phyloP scores from a whole-genome alignment of 164 flowering plant species.

The Sextonia rubra region DNA sequence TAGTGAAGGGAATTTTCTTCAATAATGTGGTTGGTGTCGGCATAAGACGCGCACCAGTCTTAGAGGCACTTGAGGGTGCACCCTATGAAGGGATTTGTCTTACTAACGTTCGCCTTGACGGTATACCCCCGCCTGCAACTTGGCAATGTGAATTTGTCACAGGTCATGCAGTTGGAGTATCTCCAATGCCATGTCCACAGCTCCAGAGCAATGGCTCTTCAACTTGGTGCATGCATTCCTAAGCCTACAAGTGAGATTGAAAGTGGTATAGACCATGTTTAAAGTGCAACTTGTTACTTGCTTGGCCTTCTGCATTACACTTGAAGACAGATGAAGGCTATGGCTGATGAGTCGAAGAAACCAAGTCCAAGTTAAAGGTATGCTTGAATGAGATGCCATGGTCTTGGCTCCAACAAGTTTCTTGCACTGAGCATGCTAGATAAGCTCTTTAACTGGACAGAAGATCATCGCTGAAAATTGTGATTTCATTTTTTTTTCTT shows the following conservation, averaged over 20 bases:
- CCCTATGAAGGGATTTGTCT: conserved; percentile 70
- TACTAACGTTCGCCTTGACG: conserved; percentile 57
- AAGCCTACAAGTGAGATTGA: background rate
- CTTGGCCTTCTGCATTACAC: background rate
- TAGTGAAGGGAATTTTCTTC: conserved; percentile 60
- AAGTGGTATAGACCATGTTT: background rate
- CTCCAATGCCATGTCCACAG: conserved; percentile 67
- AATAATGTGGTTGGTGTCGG: conserved; percentile 54
- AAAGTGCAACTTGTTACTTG: background rate
- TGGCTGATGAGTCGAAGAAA: background rate
- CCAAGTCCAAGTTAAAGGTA: background rate
- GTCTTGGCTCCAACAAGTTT: background rate
- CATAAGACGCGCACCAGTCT: conserved; percentile 58
- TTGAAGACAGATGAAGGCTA: background rate
- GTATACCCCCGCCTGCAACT: conserved; percentile 36
- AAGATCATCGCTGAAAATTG: too few species aligned
- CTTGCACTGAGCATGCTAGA: background rate
- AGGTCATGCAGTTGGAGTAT: conserved; percentile 51
- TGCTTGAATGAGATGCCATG: background rate
- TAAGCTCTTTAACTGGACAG: too few species aligned
- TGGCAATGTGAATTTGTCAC: conserved; percentile 81
- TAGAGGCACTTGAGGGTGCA: conserved; percentile 60
- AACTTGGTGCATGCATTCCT: background rate
- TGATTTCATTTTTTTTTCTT: too few species aligned
- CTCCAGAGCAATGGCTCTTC: conserved; percentile 34